Conservation (phyloP, 805 yeast genomes). For the Pichia eremophila region DNA sequence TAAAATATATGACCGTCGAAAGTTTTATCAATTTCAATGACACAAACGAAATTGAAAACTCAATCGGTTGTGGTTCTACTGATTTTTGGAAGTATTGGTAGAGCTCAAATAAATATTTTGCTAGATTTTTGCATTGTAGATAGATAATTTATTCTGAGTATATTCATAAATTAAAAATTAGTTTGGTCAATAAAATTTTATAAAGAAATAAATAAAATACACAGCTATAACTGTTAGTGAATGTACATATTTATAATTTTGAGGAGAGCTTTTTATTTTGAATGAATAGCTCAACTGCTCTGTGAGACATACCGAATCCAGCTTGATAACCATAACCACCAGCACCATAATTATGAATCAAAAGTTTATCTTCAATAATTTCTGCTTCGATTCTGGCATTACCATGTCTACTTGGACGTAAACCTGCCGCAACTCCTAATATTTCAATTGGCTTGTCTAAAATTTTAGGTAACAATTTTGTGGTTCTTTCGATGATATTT, state of each 20-base stretch:
- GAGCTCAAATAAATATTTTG: too few relatives aligned
- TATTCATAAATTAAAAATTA: too few relatives aligned
- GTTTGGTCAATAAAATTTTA: too few relatives aligned
- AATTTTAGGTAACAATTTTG: constrained; percentile 41
- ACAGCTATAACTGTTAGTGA: too few relatives aligned
- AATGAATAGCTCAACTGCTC: constrained; percentile 31
- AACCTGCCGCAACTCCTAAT: constrained; percentile 56
- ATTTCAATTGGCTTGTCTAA: constrained; percentile 37
- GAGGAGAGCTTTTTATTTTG: constrained; percentile 3
- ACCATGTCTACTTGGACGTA: constrained; percentile 67
- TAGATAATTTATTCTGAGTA: too few relatives aligned
- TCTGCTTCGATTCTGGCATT: constrained; percentile 64
- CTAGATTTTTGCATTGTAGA: too few relatives aligned
- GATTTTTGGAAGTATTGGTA: constrained; percentile 58
- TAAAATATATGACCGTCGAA: constrained; percentile 21
- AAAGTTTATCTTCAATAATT: constrained; percentile 23
- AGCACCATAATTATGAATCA: constrained; percentile 67
- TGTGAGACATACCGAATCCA: constrained; percentile 48
- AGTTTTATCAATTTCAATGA: constrained; percentile 30
- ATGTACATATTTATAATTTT: neutral
- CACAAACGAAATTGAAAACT: constrained; percentile 39
- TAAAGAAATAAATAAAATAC: too few relatives aligned
- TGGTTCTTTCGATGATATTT: constrained; percentile 52
- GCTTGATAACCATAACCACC: constrained; percentile 58
- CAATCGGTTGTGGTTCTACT: constrained; percentile 34